Base-by-base conservation (phyloP, 2,329 filamentous ascomycete species). In the Venturia nashicola region DNA sequence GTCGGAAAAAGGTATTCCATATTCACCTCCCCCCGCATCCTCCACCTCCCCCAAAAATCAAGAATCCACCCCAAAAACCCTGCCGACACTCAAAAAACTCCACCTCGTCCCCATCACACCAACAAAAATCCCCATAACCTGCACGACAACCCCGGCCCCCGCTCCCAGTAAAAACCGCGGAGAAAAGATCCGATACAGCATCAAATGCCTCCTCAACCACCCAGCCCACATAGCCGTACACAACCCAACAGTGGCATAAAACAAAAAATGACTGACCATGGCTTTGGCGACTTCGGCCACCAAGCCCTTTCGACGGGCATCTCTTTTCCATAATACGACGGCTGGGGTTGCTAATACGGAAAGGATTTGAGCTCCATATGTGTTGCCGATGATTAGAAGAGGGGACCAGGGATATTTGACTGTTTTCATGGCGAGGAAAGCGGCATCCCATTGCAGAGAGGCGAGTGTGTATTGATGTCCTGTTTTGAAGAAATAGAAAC, bases 401-500 rank as follows among this genome's bases (percentile, higher is more conserved):
- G 92, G 92, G 0, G 86, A 89, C 89, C 90, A 97, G 0, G 94
- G 94, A 76, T 99, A 97, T 65, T 84, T 84, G 67, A 99, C 84
- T 6, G 84, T 85, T 65, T 87, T 85, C 8, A 97, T 82, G 0
- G 93, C 89, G 68, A 99, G 90, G 76, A 99, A 99, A 3, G 91
- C 93, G 23, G 85, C 84, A 76, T 99, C 94, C 94, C 94, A 99
- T 72, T 99, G 94, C 71, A 99, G 93, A 68, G 86, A 90, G 68
- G 87, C 83, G 32, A 96, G 82, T 0, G 86, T 88, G 14, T 93
- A 93, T 76, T 97, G 93, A 75, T 99, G 94, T 66, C 94, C 94
- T 0, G 94, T 99, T 73, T 96, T 97, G 84, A 99, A 99, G 79
- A 87, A 99, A 78, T 97, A 87, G 76, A 93, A 96, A 70, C 89